Evolutionary conservation across 148 eudicot genomes (phyloP).

Genomic region (Vaccinium macrocarpon): DNA sequence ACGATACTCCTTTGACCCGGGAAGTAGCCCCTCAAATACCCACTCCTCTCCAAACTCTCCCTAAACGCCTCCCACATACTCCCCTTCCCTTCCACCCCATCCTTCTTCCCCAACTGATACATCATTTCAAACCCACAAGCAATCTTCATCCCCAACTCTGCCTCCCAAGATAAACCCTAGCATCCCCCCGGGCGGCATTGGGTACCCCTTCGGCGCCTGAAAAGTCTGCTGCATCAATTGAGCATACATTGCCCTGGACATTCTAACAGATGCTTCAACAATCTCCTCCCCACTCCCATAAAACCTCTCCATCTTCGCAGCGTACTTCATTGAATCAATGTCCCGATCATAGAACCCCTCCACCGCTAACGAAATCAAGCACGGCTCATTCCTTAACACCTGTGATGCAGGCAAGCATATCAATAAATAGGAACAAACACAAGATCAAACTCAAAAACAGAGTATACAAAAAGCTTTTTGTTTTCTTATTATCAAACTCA

Average conservation of each 20-base stretch:
- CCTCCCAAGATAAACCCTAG: conserved; percentile 48
- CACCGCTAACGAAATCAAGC: conserved; percentile 64
- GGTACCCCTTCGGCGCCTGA: conserved; percentile 87
- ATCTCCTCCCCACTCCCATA: conserved; percentile 65
- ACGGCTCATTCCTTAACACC: conserved; percentile 62
- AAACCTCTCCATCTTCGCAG: conserved; percentile 76
- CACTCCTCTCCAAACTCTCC: conserved; percentile 71
- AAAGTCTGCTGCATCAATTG: conserved; percentile 84
- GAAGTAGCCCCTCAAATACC: conserved; percentile 69
- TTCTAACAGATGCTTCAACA: conserved; percentile 47
- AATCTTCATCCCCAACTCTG: conserved; percentile 95
- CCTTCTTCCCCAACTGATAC: conserved; percentile 67
- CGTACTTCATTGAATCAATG: conserved; percentile 78
- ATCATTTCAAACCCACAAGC: conserved; percentile 94
- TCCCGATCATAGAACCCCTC: conserved; percentile 92
- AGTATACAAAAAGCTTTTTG: too few relatives aligned
- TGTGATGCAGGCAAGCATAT: too few relatives aligned
- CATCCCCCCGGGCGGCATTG: conserved; percentile 62
- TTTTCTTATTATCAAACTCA: too few relatives aligned
- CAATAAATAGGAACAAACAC: too few relatives aligned
- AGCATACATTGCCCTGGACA: conserved; percentile 95
- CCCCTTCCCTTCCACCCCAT: conserved; percentile 80
- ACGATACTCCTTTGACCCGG: conserved; percentile 77
- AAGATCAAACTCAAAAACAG: too few relatives aligned
- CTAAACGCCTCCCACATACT: conserved; percentile 71